Percentiles rank a stretch among this genome's conserved stretches.
phyloP scores from a whole-genome alignment of 306 rosid genomes.

The Rubus idaeus region DNA sequence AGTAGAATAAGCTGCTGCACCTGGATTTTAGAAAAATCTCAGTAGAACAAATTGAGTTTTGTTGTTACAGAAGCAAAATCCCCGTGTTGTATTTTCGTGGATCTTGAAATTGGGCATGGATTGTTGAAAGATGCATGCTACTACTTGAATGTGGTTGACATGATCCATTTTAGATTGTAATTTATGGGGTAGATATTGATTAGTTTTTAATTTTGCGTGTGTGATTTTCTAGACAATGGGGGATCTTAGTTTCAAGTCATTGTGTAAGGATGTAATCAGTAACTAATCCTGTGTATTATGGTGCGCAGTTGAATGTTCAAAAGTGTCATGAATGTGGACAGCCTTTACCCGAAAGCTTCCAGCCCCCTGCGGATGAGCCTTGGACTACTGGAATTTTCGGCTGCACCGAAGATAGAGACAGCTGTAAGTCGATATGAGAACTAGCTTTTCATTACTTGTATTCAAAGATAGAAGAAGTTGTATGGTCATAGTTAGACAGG shows the following conservation, averaged over 20 bases:
- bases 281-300: constrained; percentile 15
- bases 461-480: neutral
- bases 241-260: neutral
- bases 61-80: neutral
- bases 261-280: neutral
- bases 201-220: neutral
- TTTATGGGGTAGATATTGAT: neutral
- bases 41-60: neutral
- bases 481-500: neutral
- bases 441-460: constrained; percentile 3
- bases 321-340: constrained; percentile 91
- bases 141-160: neutral
- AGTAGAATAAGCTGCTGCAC: too few species aligned
- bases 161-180: neutral
- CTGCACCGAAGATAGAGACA: constrained; percentile 80
- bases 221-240: neutral
- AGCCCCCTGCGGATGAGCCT: constrained; percentile 92
- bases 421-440: constrained; percentile 64
- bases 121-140: neutral
- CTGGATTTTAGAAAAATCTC: too few species aligned
- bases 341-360: constrained; percentile 85
- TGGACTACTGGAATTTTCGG: constrained; percentile 96
- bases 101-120: neutral
- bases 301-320: constrained; percentile 61
- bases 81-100: neutral